These are phyloP conservation scores for Erythrophleum fordii DNA, from an alignment of 306 rosid species.

Conservation along the genomic window DNA sequence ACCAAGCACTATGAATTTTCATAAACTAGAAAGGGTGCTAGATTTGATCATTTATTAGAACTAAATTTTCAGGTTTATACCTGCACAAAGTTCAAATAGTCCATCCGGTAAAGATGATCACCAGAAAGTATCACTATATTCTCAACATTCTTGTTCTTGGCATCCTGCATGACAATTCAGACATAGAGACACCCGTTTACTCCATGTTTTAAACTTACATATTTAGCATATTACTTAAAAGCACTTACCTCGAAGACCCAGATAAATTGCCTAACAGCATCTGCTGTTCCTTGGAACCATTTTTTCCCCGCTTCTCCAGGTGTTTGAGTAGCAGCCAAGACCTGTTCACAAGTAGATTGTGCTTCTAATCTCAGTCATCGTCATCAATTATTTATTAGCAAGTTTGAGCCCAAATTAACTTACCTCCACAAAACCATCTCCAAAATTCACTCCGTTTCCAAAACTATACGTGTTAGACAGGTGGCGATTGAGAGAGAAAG, in stretches of 20 bases:
- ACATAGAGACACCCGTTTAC: neutral
- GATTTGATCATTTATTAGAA: neutral
- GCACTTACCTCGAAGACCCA: conserved; percentile 92
- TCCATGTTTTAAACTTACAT: too few relatives aligned
- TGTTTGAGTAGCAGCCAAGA: conserved; percentile 96
- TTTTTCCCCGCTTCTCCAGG: conserved; percentile 85
- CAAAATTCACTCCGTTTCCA: too few relatives aligned
- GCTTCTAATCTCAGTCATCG: too few relatives aligned
- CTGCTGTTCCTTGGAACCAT: conserved; percentile 98
- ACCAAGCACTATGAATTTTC: conserved; percentile 22
- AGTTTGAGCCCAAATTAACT: too few relatives aligned
- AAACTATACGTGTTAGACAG: conserved; percentile 74
- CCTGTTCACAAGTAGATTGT: conserved; percentile 49
- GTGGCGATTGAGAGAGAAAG: conserved; percentile 93
- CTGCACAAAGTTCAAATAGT: conserved; percentile 88
- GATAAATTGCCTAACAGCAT: conserved; percentile 89
- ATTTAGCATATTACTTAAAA: neutral
- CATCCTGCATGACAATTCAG: conserved; percentile 59
- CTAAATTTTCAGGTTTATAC: conserved; percentile 40
- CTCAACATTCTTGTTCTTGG: conserved; percentile 88
- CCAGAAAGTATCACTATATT: conserved; percentile 88
- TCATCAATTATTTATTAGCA: conserved; percentile 13
- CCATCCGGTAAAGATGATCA: conserved; percentile 92
- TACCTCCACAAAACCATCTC: too few relatives aligned
- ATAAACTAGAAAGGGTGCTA: neutral